Percentiles rank a stretch among this genome's conserved stretches.
Evolutionary conservation across 257 asterid genomes (phyloP).

Genomic region (Fraxinus excelsior): DNA sequence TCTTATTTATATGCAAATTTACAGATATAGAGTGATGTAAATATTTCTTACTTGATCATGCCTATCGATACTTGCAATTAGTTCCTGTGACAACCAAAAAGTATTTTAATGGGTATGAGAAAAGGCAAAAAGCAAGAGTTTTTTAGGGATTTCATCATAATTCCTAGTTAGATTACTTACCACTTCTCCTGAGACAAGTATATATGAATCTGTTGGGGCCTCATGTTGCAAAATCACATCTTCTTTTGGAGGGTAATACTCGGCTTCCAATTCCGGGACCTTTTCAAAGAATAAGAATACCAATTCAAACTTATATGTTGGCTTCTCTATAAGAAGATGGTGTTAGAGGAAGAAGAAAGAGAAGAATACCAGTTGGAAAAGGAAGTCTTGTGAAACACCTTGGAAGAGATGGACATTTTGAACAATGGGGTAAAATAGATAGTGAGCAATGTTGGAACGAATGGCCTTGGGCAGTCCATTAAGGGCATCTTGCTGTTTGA

Average conservation of each 20-base stretch:
- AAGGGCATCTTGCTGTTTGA: conserved; percentile 65
- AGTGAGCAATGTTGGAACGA: conserved; percentile 61
- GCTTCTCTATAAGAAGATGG: not conserved
- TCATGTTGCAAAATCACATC: conserved; percentile 52
- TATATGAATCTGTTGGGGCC: conserved; percentile 39
- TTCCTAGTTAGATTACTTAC: conserved; percentile 27
- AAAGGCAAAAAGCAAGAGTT: not conserved
- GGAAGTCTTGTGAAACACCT: conserved; percentile 62
- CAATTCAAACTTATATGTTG: not conserved
- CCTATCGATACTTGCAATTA: conserved; percentile 43
- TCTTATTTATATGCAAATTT: not conserved
- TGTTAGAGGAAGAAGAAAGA: not conserved
- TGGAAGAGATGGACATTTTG: conserved; percentile 49
- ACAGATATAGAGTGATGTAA: not conserved
- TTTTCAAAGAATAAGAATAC: conserved; percentile 20
- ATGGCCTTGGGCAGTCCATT: conserved; percentile 69
- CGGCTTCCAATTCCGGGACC: conserved; percentile 61
- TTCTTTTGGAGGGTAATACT: conserved; percentile 51
- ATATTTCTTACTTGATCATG: conserved; percentile 42
- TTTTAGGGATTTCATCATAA: not conserved
- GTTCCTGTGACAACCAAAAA: conserved; percentile 37
- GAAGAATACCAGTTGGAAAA: conserved; percentile 62
- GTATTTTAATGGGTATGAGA: not conserved
- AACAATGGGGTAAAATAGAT: conserved; percentile 53
- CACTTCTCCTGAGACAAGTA: conserved; percentile 52